phyloP scores from a whole-genome alignment of 1,284 basidiomycete genomes.

The Ustilago vetiveriae region DNA sequence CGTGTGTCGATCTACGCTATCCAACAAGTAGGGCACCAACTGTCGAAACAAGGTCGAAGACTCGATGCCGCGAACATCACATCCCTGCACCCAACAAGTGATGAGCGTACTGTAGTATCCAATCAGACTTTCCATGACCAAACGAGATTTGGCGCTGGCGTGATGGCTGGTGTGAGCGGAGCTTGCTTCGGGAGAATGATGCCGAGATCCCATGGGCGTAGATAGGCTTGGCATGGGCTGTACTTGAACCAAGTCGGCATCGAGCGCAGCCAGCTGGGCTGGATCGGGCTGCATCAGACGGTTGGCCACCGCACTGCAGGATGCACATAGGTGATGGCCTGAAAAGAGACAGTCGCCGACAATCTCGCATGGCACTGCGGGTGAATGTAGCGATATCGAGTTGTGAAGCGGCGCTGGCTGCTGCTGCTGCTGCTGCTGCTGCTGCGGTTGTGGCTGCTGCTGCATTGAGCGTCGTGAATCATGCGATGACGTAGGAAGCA shows the following conservation, averaged over 20 bases:
- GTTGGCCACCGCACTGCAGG: constrained; percentile 38
- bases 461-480: constrained; percentile 3
- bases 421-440: constrained; percentile 1
- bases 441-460: no score
- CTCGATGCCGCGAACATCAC: constrained; percentile 38
- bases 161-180: background rate
- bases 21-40: constrained; percentile 34
- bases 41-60: constrained; percentile 27
- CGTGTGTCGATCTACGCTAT: constrained; percentile 25
- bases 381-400: constrained; percentile 1
- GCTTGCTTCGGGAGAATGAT: constrained; percentile 16
- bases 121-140: constrained; percentile 41
- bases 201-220: constrained; percentile 29
- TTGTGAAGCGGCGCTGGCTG: background rate
- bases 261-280: constrained; percentile 18
- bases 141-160: constrained; percentile 18
- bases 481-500: constrained; percentile 5
- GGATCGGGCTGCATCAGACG: constrained; percentile 37
- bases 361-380: constrained; percentile 25
- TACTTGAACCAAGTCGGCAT: constrained; percentile 25
- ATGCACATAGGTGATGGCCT: constrained; percentile 25
- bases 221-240: constrained; percentile 34
- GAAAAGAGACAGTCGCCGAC: constrained; percentile 45
- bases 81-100: constrained; percentile 40
- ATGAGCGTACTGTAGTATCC: constrained; percentile 45